Base-by-base conservation (phyloP, 2,329 filamentous ascomycete genomes). In the Hypoxylon sp. region DNA sequence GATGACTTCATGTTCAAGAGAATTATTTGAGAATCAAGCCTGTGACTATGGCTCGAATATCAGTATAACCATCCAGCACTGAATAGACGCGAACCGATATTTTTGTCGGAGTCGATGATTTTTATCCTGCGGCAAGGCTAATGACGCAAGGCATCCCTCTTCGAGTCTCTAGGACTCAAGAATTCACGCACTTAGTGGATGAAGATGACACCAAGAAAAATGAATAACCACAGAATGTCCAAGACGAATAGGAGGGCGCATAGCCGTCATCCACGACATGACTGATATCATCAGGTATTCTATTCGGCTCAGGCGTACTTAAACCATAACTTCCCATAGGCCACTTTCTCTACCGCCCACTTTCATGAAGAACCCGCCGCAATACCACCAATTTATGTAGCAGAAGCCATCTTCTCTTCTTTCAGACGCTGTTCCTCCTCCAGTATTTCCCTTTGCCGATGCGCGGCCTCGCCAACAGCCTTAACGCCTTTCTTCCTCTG, bases 401-500 rank as follows among this genome's bases (percentile, higher is more conserved):
- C 44, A 22, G 62, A 63, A 16, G 66, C 65, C 65, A 78, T 73
- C 61, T 77, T 76, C 38, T 78, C 81, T 71, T 87, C 84, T 72
- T 80, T 83, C 44, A 72, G 71, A 36, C 80, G 78, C 77, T 88
- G 85, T 74, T 87, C 83, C 72, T 85, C 85, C 74, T 90, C 89
- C 55, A 90, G 73, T 22, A 83, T 76, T 79, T 93, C 90, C 64
- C 88, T 82, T 70, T 85, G 79, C 63, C 85, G 83, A 42, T 88
- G 85, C 11, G 87, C 85, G 32, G 86, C 87, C 78, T 98, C 96
- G 0, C 88, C 86, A 49, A 89, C 85, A 0, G 90, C 90, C 82
- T 99, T 99, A 70, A 93, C 87, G 9, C 94, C 91, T 82, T 99
- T 99, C 71, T 91, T 89, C 54, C 92, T 85, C 82, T 99, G 96